These are phyloP conservation scores for Echinochloa phyllopogon DNA, from an alignment of 176 grass and related monocot species.

Conservation along the genomic window DNA sequence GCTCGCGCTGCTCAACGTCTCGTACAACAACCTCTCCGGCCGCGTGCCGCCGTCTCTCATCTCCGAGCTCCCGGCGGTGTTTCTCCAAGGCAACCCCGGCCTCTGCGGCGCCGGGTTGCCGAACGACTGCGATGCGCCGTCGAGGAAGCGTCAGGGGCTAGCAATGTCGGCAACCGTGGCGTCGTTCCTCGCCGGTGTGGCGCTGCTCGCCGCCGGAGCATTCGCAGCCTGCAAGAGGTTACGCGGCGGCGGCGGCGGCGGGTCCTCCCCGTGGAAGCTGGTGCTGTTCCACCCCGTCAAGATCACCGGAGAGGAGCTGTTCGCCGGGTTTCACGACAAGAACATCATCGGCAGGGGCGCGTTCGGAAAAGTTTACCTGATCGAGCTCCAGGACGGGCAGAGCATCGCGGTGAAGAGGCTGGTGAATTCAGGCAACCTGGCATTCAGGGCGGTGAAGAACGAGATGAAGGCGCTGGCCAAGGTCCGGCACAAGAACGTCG, in stretches of 20 bases:
- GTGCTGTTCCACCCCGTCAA: constrained; percentile 71
- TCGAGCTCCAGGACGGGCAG: constrained; percentile 54
- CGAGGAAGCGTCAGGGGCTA: constrained; percentile 37
- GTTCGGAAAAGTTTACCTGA: constrained; percentile 59
- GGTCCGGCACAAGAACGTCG: constrained; percentile 70
- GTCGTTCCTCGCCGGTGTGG: constrained; percentile 38
- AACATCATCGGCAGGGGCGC: constrained; percentile 59
- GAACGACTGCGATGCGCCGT: constrained; percentile 29
- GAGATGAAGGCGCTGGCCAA: constrained; percentile 69
- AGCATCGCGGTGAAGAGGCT: constrained; percentile 59
- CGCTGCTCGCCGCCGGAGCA: constrained; percentile 44
- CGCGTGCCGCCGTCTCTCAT: constrained; percentile 59
- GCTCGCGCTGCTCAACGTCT: constrained; percentile 81
- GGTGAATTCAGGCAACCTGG: constrained; percentile 43
- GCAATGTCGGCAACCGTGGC: constrained; percentile 47
- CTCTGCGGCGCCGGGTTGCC: constrained; percentile 70
- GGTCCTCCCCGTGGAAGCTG: constrained; percentile 45
- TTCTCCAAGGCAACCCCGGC: constrained; percentile 64
- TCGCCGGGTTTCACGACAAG: constrained; percentile 55
- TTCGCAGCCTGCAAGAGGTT: constrained; percentile 44
- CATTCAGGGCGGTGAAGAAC: constrained; percentile 59
- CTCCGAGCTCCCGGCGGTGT: constrained; percentile 68
- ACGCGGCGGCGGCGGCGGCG: neutral
- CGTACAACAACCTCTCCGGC: constrained; percentile 72
- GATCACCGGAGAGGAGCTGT: constrained; percentile 61